These are phyloP conservation scores for Oryza punctata DNA, from an alignment of 176 grass and related monocot species.

Conservation along the genomic window DNA sequence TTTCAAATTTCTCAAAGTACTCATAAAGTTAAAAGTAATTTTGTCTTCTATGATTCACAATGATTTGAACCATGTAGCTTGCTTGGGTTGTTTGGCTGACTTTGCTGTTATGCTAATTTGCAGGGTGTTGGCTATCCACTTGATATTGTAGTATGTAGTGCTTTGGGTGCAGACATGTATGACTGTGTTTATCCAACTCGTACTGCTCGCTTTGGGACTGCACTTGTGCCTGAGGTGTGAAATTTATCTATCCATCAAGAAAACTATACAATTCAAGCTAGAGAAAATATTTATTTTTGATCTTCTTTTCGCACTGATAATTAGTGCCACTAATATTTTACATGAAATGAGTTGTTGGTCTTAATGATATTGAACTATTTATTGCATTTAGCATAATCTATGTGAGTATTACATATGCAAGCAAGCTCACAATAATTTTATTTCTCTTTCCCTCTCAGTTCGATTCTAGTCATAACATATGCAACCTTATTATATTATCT, in stretches of 20 bases:
- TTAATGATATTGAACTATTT: not conserved
- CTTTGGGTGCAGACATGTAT: slow-evolving; percentile 98
- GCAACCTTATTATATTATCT: not conserved
- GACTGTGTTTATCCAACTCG: slow-evolving; percentile 97
- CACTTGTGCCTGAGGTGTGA: slow-evolving; percentile 86
- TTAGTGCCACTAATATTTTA: not conserved
- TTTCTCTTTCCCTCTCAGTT: not conserved
- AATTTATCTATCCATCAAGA: slow-evolving; percentile 25
- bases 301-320: not conserved
- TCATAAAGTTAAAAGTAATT: not conserved
- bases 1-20: not conserved
- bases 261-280: not conserved
- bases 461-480: not conserved
- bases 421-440: not conserved
- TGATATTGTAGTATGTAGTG: slow-evolving; percentile 98
- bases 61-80: not conserved
- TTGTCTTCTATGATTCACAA: not conserved
- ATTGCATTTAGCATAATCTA: not conserved
- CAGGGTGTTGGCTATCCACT: slow-evolving; percentile 98
- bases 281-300: not conserved
- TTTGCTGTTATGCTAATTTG: slow-evolving; percentile 37
- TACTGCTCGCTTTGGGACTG: slow-evolving; percentile 91
- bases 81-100: slow-evolving; percentile 20
- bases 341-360: not conserved
- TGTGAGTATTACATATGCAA: slow-evolving; percentile 15